Percentiles rank a stretch among this genome's conserved stretches.
Conservation (phyloP, 306 rosid species). For the Elaeagnus macrophylla region DNA sequence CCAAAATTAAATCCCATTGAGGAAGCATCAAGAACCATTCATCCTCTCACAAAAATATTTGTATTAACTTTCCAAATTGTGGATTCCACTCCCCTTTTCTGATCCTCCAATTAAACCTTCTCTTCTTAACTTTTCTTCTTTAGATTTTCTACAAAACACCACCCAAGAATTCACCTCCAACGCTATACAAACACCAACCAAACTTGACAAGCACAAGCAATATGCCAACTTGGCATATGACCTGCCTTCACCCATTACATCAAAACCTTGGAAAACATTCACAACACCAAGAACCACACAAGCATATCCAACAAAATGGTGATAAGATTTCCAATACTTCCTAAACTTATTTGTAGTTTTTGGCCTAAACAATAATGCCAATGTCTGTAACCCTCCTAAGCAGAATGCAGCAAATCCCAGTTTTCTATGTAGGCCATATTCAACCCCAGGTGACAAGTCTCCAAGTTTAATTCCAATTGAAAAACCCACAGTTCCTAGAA, state of each 20-base stretch:
- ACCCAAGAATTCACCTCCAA: conserved; percentile 98
- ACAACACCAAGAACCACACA: conserved; percentile 85
- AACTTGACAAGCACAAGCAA: conserved; percentile 53
- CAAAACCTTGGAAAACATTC: conserved; percentile 80
- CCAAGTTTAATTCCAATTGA: conserved; percentile 63
- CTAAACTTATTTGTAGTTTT: conserved; percentile 68
- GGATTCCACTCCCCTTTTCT: conserved; percentile 55
- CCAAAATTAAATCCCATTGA: background rate
- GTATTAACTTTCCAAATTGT: conserved; percentile 12
- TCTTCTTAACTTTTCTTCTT: conserved; percentile 77
- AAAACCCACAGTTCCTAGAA: conserved; percentile 62
- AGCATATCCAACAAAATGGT: conserved; percentile 88
- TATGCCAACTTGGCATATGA: conserved; percentile 69
- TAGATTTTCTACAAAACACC: conserved; percentile 68
- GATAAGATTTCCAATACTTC: conserved; percentile 91
- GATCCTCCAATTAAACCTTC: conserved; percentile 58
- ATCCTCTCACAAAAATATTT: background rate
- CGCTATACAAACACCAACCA: conserved; percentile 64
- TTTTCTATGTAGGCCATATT: conserved; percentile 69
- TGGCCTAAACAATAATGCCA: conserved; percentile 73
- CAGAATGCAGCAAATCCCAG: conserved; percentile 65
- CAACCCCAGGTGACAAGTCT: conserved; percentile 56
- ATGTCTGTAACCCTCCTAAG: conserved; percentile 62
- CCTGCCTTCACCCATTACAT: conserved; percentile 75
- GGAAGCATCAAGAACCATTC: background rate